phyloP scores from a whole-genome alignment of 148 eudicot genomes.

The Amaranthus palmeri region DNA sequence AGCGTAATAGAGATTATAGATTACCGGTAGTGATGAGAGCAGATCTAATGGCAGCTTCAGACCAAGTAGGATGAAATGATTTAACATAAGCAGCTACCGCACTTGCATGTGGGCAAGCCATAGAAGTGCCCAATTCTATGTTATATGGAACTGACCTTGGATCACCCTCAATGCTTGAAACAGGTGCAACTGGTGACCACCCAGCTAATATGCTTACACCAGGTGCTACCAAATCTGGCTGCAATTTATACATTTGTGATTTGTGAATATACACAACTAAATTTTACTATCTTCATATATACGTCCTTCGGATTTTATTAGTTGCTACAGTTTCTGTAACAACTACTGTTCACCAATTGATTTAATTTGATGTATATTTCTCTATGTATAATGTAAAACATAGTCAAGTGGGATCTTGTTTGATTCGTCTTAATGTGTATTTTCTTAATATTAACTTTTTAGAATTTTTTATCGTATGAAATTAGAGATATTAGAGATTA shows the following conservation, averaged over 20 bases:
- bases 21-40: constrained; percentile 46
- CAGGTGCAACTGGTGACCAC: constrained; percentile 25
- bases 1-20: background rate
- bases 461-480: too few species aligned
- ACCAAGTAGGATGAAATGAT: constrained; percentile 40
- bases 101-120: constrained; percentile 44
- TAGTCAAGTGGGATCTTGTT: too few species aligned
- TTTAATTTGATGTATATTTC: too few species aligned
- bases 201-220: constrained; percentile 43
- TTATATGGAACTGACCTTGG: constrained; percentile 24
- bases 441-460: too few species aligned
- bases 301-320: too few species aligned
- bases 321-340: too few species aligned
- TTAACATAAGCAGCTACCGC: constrained; percentile 35
- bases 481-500: too few species aligned
- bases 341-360: too few species aligned
- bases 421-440: too few species aligned
- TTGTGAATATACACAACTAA: too few species aligned
- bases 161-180: constrained; percentile 21
- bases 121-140: constrained; percentile 33
- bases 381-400: too few species aligned
- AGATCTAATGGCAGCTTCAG: constrained; percentile 36
- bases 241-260: background rate
- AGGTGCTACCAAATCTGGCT: constrained; percentile 47
- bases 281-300: too few species aligned